These are phyloP conservation scores for Mycena epipterygia DNA, from an alignment of 768 basidiomycete genomes.

Conservation along the genomic window DNA sequence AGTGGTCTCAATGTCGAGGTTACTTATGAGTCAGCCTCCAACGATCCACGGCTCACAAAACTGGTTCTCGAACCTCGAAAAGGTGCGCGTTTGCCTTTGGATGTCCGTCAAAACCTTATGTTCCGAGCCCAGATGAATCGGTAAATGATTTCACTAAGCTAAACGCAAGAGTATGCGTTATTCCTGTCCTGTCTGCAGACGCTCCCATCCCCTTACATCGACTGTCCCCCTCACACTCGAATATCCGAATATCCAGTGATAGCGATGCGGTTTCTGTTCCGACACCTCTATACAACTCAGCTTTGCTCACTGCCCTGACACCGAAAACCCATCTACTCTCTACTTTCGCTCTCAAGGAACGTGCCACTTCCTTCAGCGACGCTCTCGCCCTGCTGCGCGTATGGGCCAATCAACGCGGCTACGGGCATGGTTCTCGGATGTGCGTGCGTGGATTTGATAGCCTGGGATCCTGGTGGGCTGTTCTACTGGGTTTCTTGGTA, in stretches of 20 bases:
- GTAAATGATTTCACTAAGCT: conserved; percentile 74
- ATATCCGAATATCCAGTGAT: conserved; percentile 52
- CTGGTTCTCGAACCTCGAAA: conserved; percentile 71
- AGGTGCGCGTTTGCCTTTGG: conserved; percentile 54
- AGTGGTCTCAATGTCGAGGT: conserved; percentile 68
- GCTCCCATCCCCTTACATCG: conserved; percentile 77
- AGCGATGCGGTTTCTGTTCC: conserved; percentile 47
- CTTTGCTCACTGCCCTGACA: conserved; percentile 67
- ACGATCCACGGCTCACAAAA: conserved; percentile 76
- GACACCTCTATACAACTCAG: conserved; percentile 87
- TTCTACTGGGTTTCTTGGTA: conserved; percentile 70
- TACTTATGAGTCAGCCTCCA: conserved; percentile 67
- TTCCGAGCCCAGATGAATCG: conserved; percentile 60
- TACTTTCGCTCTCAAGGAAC: conserved; percentile 66
- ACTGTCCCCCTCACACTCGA: conserved; percentile 82
- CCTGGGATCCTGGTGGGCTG: conserved; percentile 77
- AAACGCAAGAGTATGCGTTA: conserved; percentile 79
- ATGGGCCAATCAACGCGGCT: conserved; percentile 93
- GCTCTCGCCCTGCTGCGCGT: conserved; percentile 85
- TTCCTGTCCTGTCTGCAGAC: conserved; percentile 71
- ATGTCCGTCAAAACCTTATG: conserved; percentile 39
- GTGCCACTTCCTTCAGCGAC: conserved; percentile 75
- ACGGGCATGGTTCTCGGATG: conserved; percentile 66
- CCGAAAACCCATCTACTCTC: conserved; percentile 68
- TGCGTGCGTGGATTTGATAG: conserved; percentile 81